Evolutionary conservation across 2,329 filamentous ascomycete genomes (phyloP).

Genomic region (Penicillium sp.): DNA sequence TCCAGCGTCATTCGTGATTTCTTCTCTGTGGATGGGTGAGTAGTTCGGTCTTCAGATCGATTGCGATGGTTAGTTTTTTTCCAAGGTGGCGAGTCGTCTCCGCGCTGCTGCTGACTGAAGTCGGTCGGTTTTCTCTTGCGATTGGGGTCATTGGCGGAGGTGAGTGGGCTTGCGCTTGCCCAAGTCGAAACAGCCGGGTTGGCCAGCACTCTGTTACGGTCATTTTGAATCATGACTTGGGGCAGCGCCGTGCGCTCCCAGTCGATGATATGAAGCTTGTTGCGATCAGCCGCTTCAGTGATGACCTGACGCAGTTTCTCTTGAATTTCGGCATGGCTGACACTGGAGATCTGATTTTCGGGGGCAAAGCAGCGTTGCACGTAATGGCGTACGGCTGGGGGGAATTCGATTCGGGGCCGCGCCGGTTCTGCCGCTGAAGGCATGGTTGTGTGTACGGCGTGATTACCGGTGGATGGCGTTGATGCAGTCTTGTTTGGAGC

Average conservation of each 20-base stretch:
- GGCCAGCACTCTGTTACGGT: slow-evolving; percentile 51
- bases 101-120: slow-evolving; percentile 45
- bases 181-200: slow-evolving; percentile 39
- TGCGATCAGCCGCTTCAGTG: slow-evolving; percentile 68
- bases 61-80: slow-evolving; percentile 61
- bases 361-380: slow-evolving; percentile 82
- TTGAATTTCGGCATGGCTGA: slow-evolving; percentile 68
- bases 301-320: slow-evolving; percentile 80
- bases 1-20: slow-evolving; percentile 46
- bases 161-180: slow-evolving; percentile 24
- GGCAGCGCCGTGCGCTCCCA: slow-evolving; percentile 81
- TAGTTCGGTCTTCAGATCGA: slow-evolving; percentile 68
- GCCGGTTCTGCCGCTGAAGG: slow-evolving; percentile 33
- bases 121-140: slow-evolving; percentile 82
- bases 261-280: slow-evolving; percentile 66
- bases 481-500: slow-evolving; percentile 33
- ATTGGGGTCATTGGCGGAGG: slow-evolving; percentile 32
- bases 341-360: slow-evolving; percentile 59
- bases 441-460: slow-evolving; percentile 22
- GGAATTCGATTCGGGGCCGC: slow-evolving; percentile 64
- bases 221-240: slow-evolving; percentile 71
- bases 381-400: slow-evolving; percentile 74
- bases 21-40: slow-evolving; percentile 52
- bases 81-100: slow-evolving; percentile 62
- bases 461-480: slow-evolving; percentile 13